Percentiles rank a stretch among this genome's conserved stretches.
phyloP scores from a whole-genome alignment of 129 eudicot species.

The Chrysanthemum lavandulifolium region DNA sequence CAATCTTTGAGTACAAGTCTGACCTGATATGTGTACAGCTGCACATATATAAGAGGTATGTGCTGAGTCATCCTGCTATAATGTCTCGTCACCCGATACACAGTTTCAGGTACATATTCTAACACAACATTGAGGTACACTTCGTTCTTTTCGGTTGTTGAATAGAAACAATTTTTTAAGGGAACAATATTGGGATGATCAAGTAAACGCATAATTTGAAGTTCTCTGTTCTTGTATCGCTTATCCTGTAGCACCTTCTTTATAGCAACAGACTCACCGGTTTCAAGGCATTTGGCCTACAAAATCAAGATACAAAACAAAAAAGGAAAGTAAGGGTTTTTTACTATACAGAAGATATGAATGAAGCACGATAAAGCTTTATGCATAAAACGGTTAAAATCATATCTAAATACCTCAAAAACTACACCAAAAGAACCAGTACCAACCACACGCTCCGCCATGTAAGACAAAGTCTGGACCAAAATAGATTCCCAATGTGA shows the following conservation, averaged over 20 bases:
- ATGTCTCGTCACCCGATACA: conserved; percentile 35
- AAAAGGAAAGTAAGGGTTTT: background rate
- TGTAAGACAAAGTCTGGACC: conserved; percentile 36
- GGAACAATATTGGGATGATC: conserved; percentile 56
- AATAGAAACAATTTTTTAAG: conserved; percentile 36
- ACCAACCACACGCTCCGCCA: conserved; percentile 81
- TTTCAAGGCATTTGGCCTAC: conserved; percentile 45
- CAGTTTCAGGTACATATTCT: conserved; percentile 38
- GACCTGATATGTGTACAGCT: conserved; percentile 42
- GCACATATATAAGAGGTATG: conserved; percentile 36
- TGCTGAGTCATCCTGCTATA: conserved; percentile 37
- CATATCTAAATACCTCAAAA: conserved; percentile 35
- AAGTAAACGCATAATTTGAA: conserved; percentile 71
- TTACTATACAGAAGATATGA: too few relatives aligned
- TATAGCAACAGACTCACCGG: conserved; percentile 39
- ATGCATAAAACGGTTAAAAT: background rate
- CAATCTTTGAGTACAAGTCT: background rate
- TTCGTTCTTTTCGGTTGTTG: conserved; percentile 41
- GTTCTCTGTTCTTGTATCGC: conserved; percentile 31
- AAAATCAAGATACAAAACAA: background rate
- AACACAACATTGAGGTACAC: conserved; percentile 37
- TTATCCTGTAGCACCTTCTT: conserved; percentile 42
- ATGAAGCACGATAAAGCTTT: background rate
- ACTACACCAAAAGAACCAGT: conserved; percentile 43
- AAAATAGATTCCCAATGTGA: conserved; percentile 17